Percentiles rank a stretch among this genome's conserved stretches.
phyloP scores from a whole-genome alignment of 768 basidiomycete species.

The Mycena capillaripes region DNA sequence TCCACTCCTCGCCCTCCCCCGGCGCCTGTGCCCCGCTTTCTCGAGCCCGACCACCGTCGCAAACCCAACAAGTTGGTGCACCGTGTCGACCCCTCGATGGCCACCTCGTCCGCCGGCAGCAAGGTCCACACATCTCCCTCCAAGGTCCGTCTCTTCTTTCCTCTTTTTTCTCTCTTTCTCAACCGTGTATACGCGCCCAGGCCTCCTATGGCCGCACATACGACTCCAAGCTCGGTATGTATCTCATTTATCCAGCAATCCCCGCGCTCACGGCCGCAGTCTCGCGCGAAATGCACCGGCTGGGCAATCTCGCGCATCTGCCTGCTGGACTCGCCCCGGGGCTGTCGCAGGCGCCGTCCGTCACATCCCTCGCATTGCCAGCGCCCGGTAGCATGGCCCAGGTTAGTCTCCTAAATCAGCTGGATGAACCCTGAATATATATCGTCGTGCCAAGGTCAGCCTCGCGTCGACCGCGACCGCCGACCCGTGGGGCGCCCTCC shows the following conservation, averaged over 20 bases:
- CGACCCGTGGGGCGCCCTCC: conserved; percentile 88
- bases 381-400: conserved; percentile 56
- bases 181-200: conserved; percentile 42
- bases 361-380: conserved; percentile 60
- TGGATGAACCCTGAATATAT: background rate
- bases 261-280: conserved; percentile 49
- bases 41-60: conserved; percentile 23
- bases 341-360: conserved; percentile 64
- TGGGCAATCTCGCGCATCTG: conserved; percentile 72
- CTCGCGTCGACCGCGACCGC: conserved; percentile 59
- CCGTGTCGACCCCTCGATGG: conserved; percentile 46
- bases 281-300: conserved; percentile 87
- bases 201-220: conserved; percentile 79
- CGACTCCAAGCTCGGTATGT: conserved; percentile 71
- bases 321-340: conserved; percentile 67
- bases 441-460: conserved; percentile 30
- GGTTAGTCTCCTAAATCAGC: background rate
- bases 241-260: background rate
- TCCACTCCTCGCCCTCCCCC: conserved; percentile 1
- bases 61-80: conserved; percentile 51
- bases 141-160: conserved; percentile 57
- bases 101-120: conserved; percentile 49
- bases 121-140: conserved; percentile 67
- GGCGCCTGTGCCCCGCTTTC: conserved; percentile 37
- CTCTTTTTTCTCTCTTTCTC: background rate